These are phyloP conservation scores for Tolypocladium album DNA, from an alignment of 2,329 filamentous ascomycete species.

Conservation along the genomic window DNA sequence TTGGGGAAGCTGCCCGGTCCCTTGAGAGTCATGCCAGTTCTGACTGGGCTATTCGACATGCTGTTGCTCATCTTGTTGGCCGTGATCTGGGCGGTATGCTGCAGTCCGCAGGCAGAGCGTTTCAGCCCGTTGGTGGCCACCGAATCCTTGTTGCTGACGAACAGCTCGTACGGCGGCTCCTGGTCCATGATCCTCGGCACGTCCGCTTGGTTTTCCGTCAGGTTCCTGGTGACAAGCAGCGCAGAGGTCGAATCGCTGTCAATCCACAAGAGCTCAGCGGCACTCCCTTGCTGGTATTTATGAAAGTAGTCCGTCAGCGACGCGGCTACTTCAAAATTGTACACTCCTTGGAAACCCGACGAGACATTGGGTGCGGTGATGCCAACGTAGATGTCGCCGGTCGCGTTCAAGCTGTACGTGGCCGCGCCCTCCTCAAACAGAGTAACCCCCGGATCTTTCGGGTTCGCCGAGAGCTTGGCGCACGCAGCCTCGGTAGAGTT, in stretches of 20 bases:
- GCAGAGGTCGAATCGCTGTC: slow-evolving; percentile 76
- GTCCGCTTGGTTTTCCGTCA: slow-evolving; percentile 47
- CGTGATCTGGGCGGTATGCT: slow-evolving; percentile 51
- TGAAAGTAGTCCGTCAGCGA: slow-evolving; percentile 76
- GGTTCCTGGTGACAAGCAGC: slow-evolving; percentile 66
- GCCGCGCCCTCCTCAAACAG: slow-evolving; percentile 60
- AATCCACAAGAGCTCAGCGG: slow-evolving; percentile 58
- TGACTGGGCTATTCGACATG: slow-evolving; percentile 34
- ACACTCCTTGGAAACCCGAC: slow-evolving; percentile 49
- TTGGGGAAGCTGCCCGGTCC: slow-evolving; percentile 60
- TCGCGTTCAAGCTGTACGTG: slow-evolving; percentile 49
- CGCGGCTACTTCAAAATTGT: slow-evolving; percentile 71
- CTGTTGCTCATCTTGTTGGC: slow-evolving; percentile 38
- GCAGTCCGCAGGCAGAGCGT: slow-evolving; percentile 74
- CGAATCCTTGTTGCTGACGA: slow-evolving; percentile 54
- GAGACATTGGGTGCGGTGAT: slow-evolving; percentile 60
- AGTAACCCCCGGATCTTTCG: slow-evolving; percentile 16
- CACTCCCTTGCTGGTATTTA: slow-evolving; percentile 35
- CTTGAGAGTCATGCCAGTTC: slow-evolving; percentile 57
- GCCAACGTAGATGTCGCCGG: slow-evolving; percentile 63
- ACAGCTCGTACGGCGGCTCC: slow-evolving; percentile 62
- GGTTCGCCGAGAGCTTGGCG: slow-evolving; percentile 10
- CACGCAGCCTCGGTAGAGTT: slow-evolving; percentile 25
- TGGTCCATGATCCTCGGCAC: slow-evolving; percentile 43
- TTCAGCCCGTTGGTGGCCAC: slow-evolving; percentile 56